phyloP scores from a whole-genome alignment of 331 rosid genomes.

The Acacia concinna region DNA sequence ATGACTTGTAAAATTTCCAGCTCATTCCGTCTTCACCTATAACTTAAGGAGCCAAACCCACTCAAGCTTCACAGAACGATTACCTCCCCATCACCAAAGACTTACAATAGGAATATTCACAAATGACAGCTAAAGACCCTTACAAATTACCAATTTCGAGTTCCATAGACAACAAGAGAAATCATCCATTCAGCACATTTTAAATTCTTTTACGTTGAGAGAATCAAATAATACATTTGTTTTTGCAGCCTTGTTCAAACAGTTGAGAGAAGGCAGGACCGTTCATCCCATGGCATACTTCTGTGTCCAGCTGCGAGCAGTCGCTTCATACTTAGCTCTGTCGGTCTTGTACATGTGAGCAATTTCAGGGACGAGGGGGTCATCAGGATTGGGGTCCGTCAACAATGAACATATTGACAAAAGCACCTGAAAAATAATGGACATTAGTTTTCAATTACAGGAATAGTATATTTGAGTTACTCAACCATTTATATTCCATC shows the following conservation, averaged over 20 bases:
- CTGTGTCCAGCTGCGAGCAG: slow-evolving; percentile 94
- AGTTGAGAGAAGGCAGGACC: not conserved
- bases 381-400: slow-evolving; percentile 92
- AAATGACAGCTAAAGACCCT: slow-evolving; percentile 44
- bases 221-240: slow-evolving; percentile 34
- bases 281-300: slow-evolving; percentile 82
- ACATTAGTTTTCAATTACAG: not conserved
- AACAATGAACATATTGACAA: slow-evolving; percentile 80
- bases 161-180: slow-evolving; percentile 33
- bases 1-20: not conserved
- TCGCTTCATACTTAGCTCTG: slow-evolving; percentile 72
- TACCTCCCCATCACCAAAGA: slow-evolving; percentile 37
- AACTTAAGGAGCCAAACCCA: not conserved
- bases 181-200: slow-evolving; percentile 34
- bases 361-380: slow-evolving; percentile 87
- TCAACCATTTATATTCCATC: not conserved
- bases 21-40: not conserved
- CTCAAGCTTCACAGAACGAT: slow-evolving; percentile 34
- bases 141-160: slow-evolving; percentile 41
- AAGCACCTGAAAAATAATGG: slow-evolving; percentile 58
- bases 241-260: slow-evolving; percentile 22
- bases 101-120: slow-evolving; percentile 59
- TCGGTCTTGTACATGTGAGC: slow-evolving; percentile 95
- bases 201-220: slow-evolving; percentile 36
- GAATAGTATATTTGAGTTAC: not conserved